These are phyloP conservation scores for Saccharomycopsis olivae DNA, from an alignment of 805 yeast species.

Conservation along the genomic window DNA sequence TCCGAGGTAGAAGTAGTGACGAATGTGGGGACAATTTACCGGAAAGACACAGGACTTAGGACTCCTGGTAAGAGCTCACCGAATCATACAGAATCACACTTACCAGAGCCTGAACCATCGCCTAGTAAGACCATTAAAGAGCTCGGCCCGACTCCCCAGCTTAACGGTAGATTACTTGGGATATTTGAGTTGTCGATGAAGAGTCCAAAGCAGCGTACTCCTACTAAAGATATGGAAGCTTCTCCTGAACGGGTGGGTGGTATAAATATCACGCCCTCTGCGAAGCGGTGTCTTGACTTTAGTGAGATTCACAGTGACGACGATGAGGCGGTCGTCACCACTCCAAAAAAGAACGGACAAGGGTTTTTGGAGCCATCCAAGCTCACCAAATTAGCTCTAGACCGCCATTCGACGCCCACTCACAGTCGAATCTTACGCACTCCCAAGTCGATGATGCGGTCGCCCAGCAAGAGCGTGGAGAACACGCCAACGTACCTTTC, in stretches of 20 bases:
- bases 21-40: background rate
- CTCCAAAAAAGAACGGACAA: too few relatives aligned
- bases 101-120: background rate
- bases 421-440: constrained; percentile 1
- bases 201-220: background rate
- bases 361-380: background rate
- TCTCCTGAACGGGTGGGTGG: constrained; percentile 15
- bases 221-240: constrained; percentile 11
- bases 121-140: constrained; percentile 1
- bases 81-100: background rate
- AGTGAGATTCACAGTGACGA: constrained; percentile 7
- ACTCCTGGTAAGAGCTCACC: constrained; percentile 14
- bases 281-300: constrained; percentile 7
- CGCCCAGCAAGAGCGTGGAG: constrained; percentile 1
- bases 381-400: background rate
- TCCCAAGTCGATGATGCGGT: background rate
- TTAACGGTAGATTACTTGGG: constrained; percentile 16
- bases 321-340: background rate
- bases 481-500: constrained; percentile 10
- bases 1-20: background rate
- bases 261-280: constrained; percentile 7
- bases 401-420: constrained; percentile 9
- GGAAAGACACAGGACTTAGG: background rate
- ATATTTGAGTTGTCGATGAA: constrained; percentile 9
- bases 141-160: constrained; percentile 18